Evolutionary conservation across 306 rosid species (phyloP).

Genomic region (Calophaca sinica): DNA sequence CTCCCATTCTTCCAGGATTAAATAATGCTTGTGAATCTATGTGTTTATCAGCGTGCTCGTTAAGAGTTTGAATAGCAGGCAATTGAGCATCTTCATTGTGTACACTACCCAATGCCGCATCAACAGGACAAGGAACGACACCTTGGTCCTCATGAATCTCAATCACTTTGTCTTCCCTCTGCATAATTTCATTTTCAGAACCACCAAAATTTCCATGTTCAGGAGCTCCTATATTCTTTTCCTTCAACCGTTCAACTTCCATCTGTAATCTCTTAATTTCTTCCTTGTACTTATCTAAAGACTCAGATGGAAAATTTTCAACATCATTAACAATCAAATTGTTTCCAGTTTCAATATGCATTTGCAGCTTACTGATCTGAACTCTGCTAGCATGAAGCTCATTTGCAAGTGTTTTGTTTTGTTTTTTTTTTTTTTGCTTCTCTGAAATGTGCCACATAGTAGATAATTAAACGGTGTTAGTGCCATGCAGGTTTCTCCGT

Average conservation of each 20-base stretch:
- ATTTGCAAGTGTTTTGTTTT: too few relatives aligned
- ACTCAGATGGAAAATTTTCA: conserved; percentile 51
- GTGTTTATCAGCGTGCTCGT: conserved; percentile 49
- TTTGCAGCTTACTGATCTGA: conserved; percentile 78
- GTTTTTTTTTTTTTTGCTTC: too few relatives aligned
- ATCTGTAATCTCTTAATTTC: conserved; percentile 70
- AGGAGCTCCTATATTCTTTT: conserved; percentile 47
- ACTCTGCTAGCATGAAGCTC: conserved; percentile 75
- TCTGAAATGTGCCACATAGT: too few relatives aligned
- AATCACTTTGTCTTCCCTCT: conserved; percentile 67
- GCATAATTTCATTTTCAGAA: conserved; percentile 55
- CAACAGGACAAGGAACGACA: conserved; percentile 51
- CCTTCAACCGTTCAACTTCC: conserved; percentile 76
- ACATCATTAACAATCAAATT: conserved; percentile 50
- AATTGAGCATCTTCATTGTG: conserved; percentile 54
- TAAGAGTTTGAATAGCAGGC: conserved; percentile 45
- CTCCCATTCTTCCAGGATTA: too few relatives aligned
- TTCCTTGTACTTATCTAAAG: conserved; percentile 74
- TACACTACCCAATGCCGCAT: conserved; percentile 38
- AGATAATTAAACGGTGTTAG: too few relatives aligned
- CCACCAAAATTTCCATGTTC: conserved; percentile 45
- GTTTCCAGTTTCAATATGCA: conserved; percentile 62
- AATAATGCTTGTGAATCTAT: conserved; percentile 53
- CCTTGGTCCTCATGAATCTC: conserved; percentile 81
- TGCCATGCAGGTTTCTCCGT: too few relatives aligned